Evolutionary conservation across 768 basidiomycete species (phyloP), one percentile per base, ranked within the genome.

Genomic region (Boletus sp.): DNA sequence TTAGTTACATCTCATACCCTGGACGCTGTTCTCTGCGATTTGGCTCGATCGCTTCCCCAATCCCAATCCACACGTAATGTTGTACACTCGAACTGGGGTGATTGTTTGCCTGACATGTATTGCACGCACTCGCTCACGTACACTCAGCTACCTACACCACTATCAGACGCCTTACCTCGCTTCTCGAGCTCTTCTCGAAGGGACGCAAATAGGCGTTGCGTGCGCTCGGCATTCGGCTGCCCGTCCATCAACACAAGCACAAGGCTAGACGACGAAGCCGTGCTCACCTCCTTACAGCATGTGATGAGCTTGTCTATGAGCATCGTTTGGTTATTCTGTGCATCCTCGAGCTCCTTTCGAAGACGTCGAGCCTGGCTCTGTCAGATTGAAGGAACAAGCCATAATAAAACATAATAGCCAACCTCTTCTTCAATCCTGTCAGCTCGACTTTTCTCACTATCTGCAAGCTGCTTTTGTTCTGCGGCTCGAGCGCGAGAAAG

Each of bases 401-500:
- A 52, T 17, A 29, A 49, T 28, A 52, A 45, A 65, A 52, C 5
- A n/a, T 30, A 10, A 11, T 49, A 62, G 60, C 66, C 79, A 73
- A 88, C 90, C 83, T 92, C 89, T 60, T 90, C 86, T 47, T 92
- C 89, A 28, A 76, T 73, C 66, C 80, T 89, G 54, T 85, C 85
- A 12, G 85, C 83, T 41, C 86, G 81, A 47, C 69, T 63, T 69
- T 84, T 89, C 71, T 92, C 90, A 50, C 83, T 82, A 47, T 92
- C 89, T 14, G 86, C 86, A 46, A 93, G 77, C 63, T 92, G 88
- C 71, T 88, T 89, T 70, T 92, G 90, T 66, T 94, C 92, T 10
- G 92, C 90, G 28, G 90, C 87, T 70, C 92, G 86, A 42, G 92
- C 92, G 33, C 91, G 84, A 47, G 92, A 92, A 15, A 94, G 78